Percentiles rank a stretch among this genome's conserved stretches.
Evolutionary conservation across 768 basidiomycete species (phyloP).

Genomic region (Astraeus odoratus): DNA sequence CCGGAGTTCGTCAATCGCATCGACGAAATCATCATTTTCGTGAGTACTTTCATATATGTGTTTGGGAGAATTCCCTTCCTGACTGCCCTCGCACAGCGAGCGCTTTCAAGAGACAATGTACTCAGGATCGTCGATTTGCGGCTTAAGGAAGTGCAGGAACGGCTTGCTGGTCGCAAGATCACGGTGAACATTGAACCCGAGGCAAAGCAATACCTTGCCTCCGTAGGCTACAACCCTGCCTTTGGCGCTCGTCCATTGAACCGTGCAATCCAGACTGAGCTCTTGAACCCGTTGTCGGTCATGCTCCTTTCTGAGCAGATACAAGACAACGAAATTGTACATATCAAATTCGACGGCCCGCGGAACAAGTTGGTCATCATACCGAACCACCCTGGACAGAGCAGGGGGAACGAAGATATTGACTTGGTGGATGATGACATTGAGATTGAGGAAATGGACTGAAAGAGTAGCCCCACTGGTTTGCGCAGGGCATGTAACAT

Average conservation of each 20-base stretch:
- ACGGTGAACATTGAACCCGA: conserved; percentile 67
- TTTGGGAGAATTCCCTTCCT: conserved; percentile 11
- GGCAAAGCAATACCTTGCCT: conserved; percentile 69
- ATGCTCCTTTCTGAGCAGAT: conserved; percentile 80
- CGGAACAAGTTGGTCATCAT: conserved; percentile 71
- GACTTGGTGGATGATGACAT: conserved; percentile 50
- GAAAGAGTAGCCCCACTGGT: conserved; percentile 2
- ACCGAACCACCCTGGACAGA: conserved; percentile 71
- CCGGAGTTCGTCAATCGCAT: conserved; percentile 92
- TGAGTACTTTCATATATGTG: conserved; percentile 17
- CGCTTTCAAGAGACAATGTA: conserved; percentile 70
- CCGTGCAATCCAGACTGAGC: conserved; percentile 84
- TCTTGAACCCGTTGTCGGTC: conserved; percentile 85
- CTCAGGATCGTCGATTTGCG: conserved; percentile 86
- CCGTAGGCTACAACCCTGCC: conserved; percentile 68
- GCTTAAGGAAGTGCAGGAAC: conserved; percentile 75
- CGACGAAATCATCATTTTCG: conserved; percentile 76
- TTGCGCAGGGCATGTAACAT: not conserved
- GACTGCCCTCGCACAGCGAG: conserved; percentile 45
- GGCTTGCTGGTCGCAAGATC: conserved; percentile 77
- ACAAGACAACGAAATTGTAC: conserved; percentile 72
- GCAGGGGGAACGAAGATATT: conserved; percentile 46
- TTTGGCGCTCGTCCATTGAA: conserved; percentile 94
- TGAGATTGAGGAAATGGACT: conserved; percentile 62
- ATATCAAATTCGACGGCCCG: conserved; percentile 73